Evolutionary conservation across 495 filamentous ascomycete species (phyloP).

Genomic region (Aspergillus cristatus): DNA sequence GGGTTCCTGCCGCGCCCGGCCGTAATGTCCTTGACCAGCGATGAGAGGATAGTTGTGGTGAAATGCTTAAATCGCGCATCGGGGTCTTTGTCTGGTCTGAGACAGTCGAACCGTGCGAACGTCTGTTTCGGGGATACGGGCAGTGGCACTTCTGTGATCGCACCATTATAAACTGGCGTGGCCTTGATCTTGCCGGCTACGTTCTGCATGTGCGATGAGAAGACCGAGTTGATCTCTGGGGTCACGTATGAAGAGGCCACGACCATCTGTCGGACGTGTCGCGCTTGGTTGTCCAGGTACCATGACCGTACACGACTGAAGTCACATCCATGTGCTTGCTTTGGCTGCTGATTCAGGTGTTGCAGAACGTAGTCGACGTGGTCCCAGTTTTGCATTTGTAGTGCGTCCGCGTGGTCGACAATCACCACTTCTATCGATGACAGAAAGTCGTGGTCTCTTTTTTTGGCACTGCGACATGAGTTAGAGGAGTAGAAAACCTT

Average conservation of each 20-base stretch:
- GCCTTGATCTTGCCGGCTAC: slow-evolving; percentile 66
- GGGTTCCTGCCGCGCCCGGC: slow-evolving; percentile 27
- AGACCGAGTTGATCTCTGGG: slow-evolving; percentile 76
- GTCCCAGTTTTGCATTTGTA: slow-evolving; percentile 98
- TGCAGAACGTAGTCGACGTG: slow-evolving; percentile 84
- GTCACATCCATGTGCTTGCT: slow-evolving; percentile 86
- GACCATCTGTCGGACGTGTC: slow-evolving; percentile 73
- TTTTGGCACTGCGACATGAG: slow-evolving; percentile 44
- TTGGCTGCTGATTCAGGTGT: slow-evolving; percentile 85
- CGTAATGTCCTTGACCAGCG: slow-evolving; percentile 50
- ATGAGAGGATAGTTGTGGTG: slow-evolving; percentile 65
- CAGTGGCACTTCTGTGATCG: slow-evolving; percentile 54
- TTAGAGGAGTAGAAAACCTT: slow-evolving; percentile 6
- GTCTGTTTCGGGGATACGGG: slow-evolving; percentile 69
- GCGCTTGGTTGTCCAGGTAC: slow-evolving; percentile 83
- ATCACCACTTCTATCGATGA: slow-evolving; percentile 85
- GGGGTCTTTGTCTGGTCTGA: slow-evolving; percentile 60
- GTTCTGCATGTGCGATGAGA: slow-evolving; percentile 69
- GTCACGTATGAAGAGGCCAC: slow-evolving; percentile 74
- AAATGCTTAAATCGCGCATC: slow-evolving; percentile 92
- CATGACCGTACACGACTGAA: slow-evolving; percentile 83
- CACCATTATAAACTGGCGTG: slow-evolving; percentile 54
- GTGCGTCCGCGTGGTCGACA: slow-evolving; percentile 84
- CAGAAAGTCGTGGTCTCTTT: slow-evolving; percentile 82
- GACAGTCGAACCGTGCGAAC: slow-evolving; percentile 78